Evolutionary conservation across 768 basidiomycete species (phyloP), one percentile per base, ranked within the genome.

Genomic region (Candolleomyces aberdarensis): DNA sequence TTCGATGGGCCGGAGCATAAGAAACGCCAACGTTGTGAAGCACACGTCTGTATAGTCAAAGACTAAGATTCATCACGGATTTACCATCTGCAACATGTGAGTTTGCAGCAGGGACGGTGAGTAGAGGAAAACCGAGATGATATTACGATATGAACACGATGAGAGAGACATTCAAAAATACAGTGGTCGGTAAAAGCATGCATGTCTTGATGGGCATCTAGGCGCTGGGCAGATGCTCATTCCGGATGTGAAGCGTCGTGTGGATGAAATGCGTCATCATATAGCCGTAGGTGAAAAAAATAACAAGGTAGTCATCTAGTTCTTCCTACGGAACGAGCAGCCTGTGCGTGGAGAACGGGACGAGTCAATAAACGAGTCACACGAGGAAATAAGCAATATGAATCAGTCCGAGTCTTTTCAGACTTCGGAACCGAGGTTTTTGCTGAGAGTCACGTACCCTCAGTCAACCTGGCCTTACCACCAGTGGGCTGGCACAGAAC

Each of bases 401-500:
- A 53, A 20, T 60, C 56, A 39, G 57, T 52, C 61, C 63, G 53
- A 59, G 53, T 17, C 29, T 19, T 32, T 13, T 51, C 43, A 46
- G 44, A 20, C 13, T 29, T 22, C 52, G 39, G 48, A 39, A 29
- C 51, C 22, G 53, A 56, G 22, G n/a, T 36, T 11, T 6, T 36
- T 36, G 36, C 36, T 20, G 31, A 7, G 29, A 43, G 10, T 51
- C 48, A 76, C 89, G 69, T 72, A 97, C 96, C 97, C 81, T 99
- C 97, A 59, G 96, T 98, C 78, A 99, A 80, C 72, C 95, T 88
- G 66, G 96, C 96, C 82, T 89, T 96, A 80, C 97, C 97, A 81
- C 97, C 96, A 39, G 94, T 96, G 57, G 96, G 96, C 76, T 98
- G 96, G 86, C 96, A 98, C 67, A 99, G 83, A 63, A 98, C 91